Evolutionary conservation across 2,329 filamentous ascomycete genomes (phyloP).

Genomic region (Aspergillus alliaceus): DNA sequence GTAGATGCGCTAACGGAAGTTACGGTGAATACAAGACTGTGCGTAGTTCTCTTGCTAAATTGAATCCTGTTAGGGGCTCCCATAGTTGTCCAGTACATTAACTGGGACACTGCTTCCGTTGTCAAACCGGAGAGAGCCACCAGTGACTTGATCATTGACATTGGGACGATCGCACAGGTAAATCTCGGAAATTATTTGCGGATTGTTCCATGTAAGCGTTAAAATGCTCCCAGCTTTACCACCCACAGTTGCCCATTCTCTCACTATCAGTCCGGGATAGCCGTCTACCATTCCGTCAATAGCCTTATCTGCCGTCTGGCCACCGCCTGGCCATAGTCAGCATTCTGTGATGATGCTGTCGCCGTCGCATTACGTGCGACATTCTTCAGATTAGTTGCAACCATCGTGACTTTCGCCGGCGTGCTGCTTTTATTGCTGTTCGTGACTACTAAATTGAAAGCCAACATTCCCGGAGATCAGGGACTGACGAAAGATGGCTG

Average conservation of each 20-base stretch:
- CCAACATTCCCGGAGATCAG: background rate
- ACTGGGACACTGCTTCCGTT: background rate
- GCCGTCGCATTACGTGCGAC: slow-evolving; percentile 1
- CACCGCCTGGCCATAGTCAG: background rate
- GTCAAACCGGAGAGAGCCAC: slow-evolving; percentile 6
- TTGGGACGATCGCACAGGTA: slow-evolving; percentile 10
- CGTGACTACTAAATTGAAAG: slow-evolving; percentile 4
- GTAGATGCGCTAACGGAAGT: slow-evolving; percentile 8
- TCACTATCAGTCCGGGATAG: slow-evolving; percentile 1
- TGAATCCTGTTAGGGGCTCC: slow-evolving; percentile 3
- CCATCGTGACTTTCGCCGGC: background rate
- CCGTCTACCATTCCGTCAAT: background rate
- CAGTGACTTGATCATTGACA: slow-evolving; percentile 8
- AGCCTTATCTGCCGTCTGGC: slow-evolving; percentile 3
- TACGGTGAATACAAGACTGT: slow-evolving; percentile 4
- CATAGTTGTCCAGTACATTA: slow-evolving; percentile 2
- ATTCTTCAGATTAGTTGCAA: slow-evolving; percentile 1
- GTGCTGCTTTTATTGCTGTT: slow-evolving; percentile 1
- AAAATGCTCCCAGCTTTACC: slow-evolving; percentile 6
- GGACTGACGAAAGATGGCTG: background rate
- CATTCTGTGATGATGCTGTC: slow-evolving; percentile 5
- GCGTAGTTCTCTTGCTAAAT: background rate
- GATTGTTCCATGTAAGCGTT: slow-evolving; percentile 4
- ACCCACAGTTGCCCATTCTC: slow-evolving; percentile 7
- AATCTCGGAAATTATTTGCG: slow-evolving; percentile 5